These are phyloP conservation scores for Trichophyton simii DNA, from an alignment of 2,329 filamentous ascomycete species.

Conservation along the genomic window DNA sequence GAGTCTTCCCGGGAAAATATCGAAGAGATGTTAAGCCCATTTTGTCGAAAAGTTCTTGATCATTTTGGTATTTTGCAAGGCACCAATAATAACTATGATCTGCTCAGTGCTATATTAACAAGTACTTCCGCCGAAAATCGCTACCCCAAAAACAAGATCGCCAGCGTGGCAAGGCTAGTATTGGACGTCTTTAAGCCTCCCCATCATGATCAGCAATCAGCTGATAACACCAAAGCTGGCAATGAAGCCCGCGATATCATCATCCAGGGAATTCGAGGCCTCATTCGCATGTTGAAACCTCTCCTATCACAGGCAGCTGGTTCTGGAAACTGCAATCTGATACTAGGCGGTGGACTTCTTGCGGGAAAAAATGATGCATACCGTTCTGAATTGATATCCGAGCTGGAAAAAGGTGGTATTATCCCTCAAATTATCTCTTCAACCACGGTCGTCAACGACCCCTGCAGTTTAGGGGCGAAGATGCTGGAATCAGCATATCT, in stretches of 20 bases:
- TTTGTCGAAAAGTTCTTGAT: constrained; percentile 3
- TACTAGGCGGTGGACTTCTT: constrained; percentile 6
- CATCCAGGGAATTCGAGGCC: neutral
- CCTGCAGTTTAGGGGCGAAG: neutral
- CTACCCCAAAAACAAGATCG: constrained; percentile 7
- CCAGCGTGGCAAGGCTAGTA: constrained; percentile 6
- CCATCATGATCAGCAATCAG: neutral
- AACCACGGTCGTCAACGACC: neutral
- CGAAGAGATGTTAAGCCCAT: neutral
- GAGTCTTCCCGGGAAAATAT: neutral
- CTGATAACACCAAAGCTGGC: neutral
- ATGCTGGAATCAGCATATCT: neutral
- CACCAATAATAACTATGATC: constrained; percentile 4
- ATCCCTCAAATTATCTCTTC: neutral
- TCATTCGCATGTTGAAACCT: neutral
- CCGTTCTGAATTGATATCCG: neutral
- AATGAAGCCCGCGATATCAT: neutral
- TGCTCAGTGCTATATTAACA: constrained; percentile 6
- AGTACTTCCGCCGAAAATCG: neutral
- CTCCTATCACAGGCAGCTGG: neutral
- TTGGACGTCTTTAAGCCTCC: neutral
- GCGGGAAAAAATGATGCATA: constrained; percentile 4
- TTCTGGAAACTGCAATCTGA: neutral
- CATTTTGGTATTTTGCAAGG: constrained; percentile 4
- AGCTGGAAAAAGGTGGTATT: neutral